phyloP scores from a whole-genome alignment of 2,329 filamentous ascomycete genomes.

The Microthyrium microscopicum region DNA sequence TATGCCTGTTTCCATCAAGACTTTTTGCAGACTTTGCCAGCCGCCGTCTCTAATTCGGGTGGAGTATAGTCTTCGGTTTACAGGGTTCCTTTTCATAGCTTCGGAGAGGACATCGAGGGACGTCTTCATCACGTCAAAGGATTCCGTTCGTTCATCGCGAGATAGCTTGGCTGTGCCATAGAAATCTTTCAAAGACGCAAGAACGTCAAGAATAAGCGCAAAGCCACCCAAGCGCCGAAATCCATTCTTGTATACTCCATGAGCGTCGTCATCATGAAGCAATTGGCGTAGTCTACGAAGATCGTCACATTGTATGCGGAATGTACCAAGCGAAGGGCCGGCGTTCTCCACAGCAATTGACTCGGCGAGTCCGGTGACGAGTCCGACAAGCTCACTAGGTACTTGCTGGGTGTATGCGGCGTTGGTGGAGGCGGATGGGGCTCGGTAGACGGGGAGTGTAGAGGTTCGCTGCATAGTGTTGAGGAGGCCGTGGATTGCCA shows the following conservation, averaged over 20 bases:
- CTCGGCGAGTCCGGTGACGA: too few relatives aligned
- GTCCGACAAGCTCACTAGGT: too few relatives aligned
- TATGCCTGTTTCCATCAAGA: constrained; percentile 48
- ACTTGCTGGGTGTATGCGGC: too few relatives aligned
- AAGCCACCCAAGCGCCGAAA: constrained; percentile 73
- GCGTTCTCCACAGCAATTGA: not conserved
- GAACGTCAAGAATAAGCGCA: constrained; percentile 50
- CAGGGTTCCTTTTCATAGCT: constrained; percentile 60
- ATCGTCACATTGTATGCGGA: constrained; percentile 25
- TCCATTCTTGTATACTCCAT: constrained; percentile 50
- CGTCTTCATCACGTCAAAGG: constrained; percentile 54
- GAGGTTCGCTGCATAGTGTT: too few relatives aligned
- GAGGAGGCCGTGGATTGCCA: too few relatives aligned
- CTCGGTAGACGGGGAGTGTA: too few relatives aligned
- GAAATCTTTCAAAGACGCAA: constrained; percentile 56
- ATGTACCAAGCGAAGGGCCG: not conserved
- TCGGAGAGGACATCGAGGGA: constrained; percentile 61
- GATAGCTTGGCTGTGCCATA: constrained; percentile 52
- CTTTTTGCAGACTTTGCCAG: constrained; percentile 60
- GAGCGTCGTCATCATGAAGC: constrained; percentile 26
- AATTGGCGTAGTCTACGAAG: constrained; percentile 51
- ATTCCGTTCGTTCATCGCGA: constrained; percentile 43
- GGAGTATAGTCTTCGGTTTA: constrained; percentile 77
- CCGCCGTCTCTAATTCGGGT: constrained; percentile 60
- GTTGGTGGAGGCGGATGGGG: too few relatives aligned